Conservation (phyloP, 257 asterid species). For the Prunella vulgaris region DNA sequence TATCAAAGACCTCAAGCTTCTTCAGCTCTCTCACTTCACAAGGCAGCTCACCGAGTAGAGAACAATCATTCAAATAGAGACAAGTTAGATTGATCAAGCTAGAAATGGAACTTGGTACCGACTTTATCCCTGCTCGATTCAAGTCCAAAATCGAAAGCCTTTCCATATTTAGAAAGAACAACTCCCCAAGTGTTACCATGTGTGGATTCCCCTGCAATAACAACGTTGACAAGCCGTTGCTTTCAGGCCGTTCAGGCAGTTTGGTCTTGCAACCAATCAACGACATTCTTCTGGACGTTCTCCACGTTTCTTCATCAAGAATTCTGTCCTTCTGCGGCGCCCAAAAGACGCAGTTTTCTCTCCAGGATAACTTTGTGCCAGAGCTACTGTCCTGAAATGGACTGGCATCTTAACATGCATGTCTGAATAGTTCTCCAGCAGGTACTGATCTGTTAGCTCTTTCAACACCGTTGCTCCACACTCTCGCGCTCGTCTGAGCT, state of each 20-base stretch:
- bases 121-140: background rate
- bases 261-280: background rate
- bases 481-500: slow-evolving; percentile 3
- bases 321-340: background rate
- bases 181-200: background rate
- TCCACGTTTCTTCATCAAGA: background rate
- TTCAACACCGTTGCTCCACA: slow-evolving; percentile 6
- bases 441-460: slow-evolving; percentile 1
- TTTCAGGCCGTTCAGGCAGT: background rate
- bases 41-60: slow-evolving; percentile 8
- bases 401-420: slow-evolving; percentile 20
- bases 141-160: slow-evolving; percentile 23
- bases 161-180: slow-evolving; percentile 8
- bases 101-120: slow-evolving; percentile 8
- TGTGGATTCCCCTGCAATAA: slow-evolving; percentile 6
- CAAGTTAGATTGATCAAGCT: slow-evolving; percentile 10
- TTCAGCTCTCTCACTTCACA: background rate
- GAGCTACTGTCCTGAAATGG: slow-evolving; percentile 15
- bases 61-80: slow-evolving; percentile 19
- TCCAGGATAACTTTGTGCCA: slow-evolving; percentile 2
- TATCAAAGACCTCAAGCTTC: slow-evolving; percentile 22
- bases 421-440: background rate
- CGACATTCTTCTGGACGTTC: slow-evolving; percentile 2
- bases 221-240: background rate
- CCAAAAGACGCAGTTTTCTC: background rate